Evolutionary conservation across 2,329 filamentous ascomycete species (phyloP).

Genomic region (Huntiella bhutanensis): DNA sequence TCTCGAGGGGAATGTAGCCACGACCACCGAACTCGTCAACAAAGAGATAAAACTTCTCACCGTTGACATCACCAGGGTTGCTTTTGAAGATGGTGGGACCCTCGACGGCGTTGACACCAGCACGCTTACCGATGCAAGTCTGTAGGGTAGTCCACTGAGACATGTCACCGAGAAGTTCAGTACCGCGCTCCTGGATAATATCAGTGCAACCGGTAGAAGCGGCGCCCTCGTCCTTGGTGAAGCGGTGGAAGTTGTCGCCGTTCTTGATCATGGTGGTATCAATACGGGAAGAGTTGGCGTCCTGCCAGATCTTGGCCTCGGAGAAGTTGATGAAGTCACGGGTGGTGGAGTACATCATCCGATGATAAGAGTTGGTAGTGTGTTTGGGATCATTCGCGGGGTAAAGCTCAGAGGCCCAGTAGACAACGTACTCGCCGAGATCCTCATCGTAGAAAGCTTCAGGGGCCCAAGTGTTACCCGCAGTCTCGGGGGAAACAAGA

Average conservation of each 20-base stretch:
- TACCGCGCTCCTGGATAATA: constrained; percentile 33
- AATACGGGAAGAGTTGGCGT: constrained; percentile 30
- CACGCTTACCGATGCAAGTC: constrained; percentile 30
- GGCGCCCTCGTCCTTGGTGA: constrained; percentile 35
- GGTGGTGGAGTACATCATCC: constrained; percentile 33
- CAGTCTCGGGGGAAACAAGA: constrained; percentile 27
- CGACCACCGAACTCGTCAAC: constrained; percentile 33
- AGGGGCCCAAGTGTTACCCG: constrained; percentile 35
- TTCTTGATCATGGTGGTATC: constrained; percentile 31
- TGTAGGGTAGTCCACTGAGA: constrained; percentile 25
- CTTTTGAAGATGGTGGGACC: constrained; percentile 33
- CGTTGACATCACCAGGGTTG: constrained; percentile 28
- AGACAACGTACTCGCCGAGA: constrained; percentile 25
- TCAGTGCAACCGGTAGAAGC: constrained; percentile 30
- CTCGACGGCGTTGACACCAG: constrained; percentile 29
- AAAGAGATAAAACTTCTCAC: constrained; percentile 35
- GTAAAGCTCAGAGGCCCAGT: constrained; percentile 28
- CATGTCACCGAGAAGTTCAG: constrained; percentile 22
- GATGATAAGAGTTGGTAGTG: constrained; percentile 26
- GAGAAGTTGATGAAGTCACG: constrained; percentile 31
- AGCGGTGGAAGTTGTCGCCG: constrained; percentile 27
- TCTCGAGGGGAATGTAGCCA: constrained; percentile 35
- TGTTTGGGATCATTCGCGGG: constrained; percentile 22
- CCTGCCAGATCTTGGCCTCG: constrained; percentile 29
- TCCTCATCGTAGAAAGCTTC: constrained; percentile 30